Percentiles rank a stretch among this genome's conserved stretches.
Evolutionary conservation across 768 basidiomycete species (phyloP).

Genomic region (Crucibulum laeve): DNA sequence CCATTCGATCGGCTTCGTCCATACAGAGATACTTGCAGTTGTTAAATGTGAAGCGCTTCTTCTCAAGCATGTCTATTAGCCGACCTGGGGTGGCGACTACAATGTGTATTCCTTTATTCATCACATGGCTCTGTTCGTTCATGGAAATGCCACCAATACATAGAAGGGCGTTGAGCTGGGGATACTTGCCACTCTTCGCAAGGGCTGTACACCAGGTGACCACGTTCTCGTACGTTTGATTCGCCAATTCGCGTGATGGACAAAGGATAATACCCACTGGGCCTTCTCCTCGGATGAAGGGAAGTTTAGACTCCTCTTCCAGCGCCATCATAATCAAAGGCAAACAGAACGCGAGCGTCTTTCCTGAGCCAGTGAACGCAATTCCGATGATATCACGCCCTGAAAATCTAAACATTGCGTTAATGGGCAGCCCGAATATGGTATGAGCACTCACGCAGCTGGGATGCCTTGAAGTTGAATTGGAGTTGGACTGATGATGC

Average conservation of each 20-base stretch:
- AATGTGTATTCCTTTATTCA: conserved; percentile 90
- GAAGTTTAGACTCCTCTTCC: conserved; percentile 88
- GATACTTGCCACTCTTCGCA: conserved; percentile 76
- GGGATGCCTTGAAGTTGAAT: conserved; percentile 98
- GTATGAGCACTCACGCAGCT: conserved; percentile 65
- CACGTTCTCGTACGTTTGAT: conserved; percentile 95
- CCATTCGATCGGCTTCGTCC: conserved; percentile 99
- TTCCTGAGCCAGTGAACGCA: conserved; percentile 98
- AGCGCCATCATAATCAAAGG: conserved; percentile 95
- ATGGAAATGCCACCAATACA: conserved; percentile 99
- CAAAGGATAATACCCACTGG: conserved; percentile 96
- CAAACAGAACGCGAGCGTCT: conserved; percentile 98
- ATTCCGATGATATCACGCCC: conserved; percentile 99
- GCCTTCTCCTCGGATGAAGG: conserved; percentile 91
- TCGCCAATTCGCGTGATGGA: conserved; percentile 94
- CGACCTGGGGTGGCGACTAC: conserved; percentile 97
- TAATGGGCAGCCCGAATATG: conserved; percentile 6
- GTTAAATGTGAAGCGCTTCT: conserved; percentile 87
- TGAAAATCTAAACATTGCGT: conserved; percentile 60
- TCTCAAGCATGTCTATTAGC: conserved; percentile 97
- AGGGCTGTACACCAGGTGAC: conserved; percentile 81
- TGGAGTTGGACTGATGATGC: conserved; percentile 85
- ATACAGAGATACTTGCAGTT: conserved; percentile 96
- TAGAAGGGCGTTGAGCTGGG: conserved; percentile 80
- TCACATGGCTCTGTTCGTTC: conserved; percentile 91